Evolutionary conservation across 768 basidiomycete species (phyloP).

Genomic region (Pulveroboletus sp.): DNA sequence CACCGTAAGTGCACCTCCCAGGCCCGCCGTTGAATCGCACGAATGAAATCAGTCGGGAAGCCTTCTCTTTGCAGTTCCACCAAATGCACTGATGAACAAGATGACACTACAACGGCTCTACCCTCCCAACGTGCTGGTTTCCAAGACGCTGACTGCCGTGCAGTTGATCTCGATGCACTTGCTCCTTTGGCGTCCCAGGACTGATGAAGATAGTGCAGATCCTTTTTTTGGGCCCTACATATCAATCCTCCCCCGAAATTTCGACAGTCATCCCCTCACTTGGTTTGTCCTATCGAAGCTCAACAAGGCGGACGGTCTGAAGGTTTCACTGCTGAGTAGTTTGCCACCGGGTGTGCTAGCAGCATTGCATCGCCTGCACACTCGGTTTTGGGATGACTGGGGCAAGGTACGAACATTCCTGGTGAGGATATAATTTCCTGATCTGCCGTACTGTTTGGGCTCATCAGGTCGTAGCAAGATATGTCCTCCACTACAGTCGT

Average conservation of each 20-base stretch:
- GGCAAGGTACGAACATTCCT: slow-evolving; percentile 42
- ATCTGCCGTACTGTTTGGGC: not conserved
- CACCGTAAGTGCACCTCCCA: slow-evolving; percentile 32
- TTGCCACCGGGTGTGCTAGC: slow-evolving; percentile 46
- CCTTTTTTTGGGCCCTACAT: slow-evolving; percentile 72
- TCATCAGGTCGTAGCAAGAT: slow-evolving; percentile 4
- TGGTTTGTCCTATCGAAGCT: slow-evolving; percentile 47
- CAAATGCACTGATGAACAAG: slow-evolving; percentile 64
- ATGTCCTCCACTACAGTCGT: not conserved
- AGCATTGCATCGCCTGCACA: slow-evolving; percentile 40
- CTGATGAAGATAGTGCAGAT: slow-evolving; percentile 43
- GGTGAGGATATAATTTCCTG: slow-evolving; percentile 36
- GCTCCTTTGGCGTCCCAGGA: slow-evolving; percentile 53
- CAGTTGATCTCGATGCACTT: slow-evolving; percentile 84
- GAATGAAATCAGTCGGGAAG: slow-evolving; percentile 42
- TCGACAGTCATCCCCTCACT: slow-evolving; percentile 77
- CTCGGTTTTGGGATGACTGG: slow-evolving; percentile 60
- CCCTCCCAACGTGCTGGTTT: slow-evolving; percentile 29
- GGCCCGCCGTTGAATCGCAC: not conserved
- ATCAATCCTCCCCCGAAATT: slow-evolving; percentile 65
- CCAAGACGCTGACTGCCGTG: slow-evolving; percentile 46
- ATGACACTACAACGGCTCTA: slow-evolving; percentile 62
- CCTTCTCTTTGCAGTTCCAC: slow-evolving; percentile 66
- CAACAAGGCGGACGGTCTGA: slow-evolving; percentile 10
- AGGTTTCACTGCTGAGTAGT: slow-evolving; percentile 32